Evolutionary conservation across 257 asterid genomes (phyloP), one percentile per base, ranked within the genome.

Genomic region (Vinca minor): DNA sequence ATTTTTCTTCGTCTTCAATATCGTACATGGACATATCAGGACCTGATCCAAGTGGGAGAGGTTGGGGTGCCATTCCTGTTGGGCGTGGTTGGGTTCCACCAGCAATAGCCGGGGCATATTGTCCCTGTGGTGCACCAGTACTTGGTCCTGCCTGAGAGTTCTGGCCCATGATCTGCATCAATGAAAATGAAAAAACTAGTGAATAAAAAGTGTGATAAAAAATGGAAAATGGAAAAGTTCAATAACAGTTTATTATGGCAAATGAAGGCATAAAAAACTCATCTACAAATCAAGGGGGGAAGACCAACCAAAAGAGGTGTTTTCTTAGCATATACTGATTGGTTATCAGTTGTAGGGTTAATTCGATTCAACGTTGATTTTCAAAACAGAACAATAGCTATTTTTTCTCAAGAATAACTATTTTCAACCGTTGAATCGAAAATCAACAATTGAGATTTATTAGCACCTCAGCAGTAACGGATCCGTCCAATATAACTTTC

Each of bases 61-160:
- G 89, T 65, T 87, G 95, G 14, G 84, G 85, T 31, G 80, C 83
- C 85, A 80, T 68, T 52, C 89, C 96, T 68, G 86, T 70, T 12
- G 97, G 97, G 11, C 98, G 93, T 11, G 96, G 95, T 75, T 85
- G 96, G 20, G 84, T 79, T 32, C 82, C 87, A 34, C 87, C 89
- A 0, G 95, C 85, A 71, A 91, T 63, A 36, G 95, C 89, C 11
- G 98, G 96, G 34, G 96, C 95, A 71, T 89, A 92, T 67, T 84
- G 86, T 58, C 95, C 95, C 72, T 81, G 90, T 57, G n/a, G n/a
- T n/a, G 80, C 78, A 62, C 82, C 83, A 25, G 77, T 69, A 71
- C 83, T 82, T 29, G 78, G 42, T 58, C 86, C 89, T 59, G 77
- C 82, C 83, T 85, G 87, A 64, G 83, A 68, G 79, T 71, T 76